A percentile compares a stretch with the other conserved stretches of the same genome.
phyloP scores from a whole-genome alignment of 805 yeast species.

The Ogataea glucozyma region DNA sequence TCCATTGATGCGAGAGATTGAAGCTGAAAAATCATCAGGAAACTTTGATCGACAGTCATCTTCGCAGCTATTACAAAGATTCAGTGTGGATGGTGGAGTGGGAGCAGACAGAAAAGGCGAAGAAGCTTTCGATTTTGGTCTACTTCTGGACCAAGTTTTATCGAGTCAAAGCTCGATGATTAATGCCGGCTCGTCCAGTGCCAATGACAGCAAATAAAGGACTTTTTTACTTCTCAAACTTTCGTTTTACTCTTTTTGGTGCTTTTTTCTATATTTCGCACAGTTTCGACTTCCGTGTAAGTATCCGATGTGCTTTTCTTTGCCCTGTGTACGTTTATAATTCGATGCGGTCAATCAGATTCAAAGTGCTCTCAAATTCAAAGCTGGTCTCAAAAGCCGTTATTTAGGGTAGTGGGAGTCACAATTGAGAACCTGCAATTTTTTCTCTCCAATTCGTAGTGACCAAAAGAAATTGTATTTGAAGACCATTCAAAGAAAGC shows the following conservation, averaged over 20 bases:
- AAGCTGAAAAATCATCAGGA: constrained; percentile 19
- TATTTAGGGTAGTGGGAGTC: too few relatives aligned
- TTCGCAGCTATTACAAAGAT: constrained; percentile 8
- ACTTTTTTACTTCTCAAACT: not conserved
- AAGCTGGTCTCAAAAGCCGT: too few relatives aligned
- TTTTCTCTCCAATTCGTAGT: too few relatives aligned
- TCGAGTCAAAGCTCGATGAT: constrained; percentile 20
- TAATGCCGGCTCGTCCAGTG: constrained; percentile 10
- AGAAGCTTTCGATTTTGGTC: constrained; percentile 19
- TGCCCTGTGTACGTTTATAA: not conserved
- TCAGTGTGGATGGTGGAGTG: constrained; percentile 23
- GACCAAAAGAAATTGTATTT: too few relatives aligned
- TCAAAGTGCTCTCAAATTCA: too few relatives aligned
- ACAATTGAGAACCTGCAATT: too few relatives aligned
- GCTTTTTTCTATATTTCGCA: not conserved
- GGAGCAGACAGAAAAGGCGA: constrained; percentile 15
- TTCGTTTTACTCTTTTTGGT: not conserved
- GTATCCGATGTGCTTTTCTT: not conserved
- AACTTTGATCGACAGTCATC: not conserved
- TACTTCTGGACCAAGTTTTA: constrained; percentile 26
- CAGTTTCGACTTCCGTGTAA: constrained; percentile 4
- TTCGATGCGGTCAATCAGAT: too few relatives aligned
- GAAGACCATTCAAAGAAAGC: too few relatives aligned
- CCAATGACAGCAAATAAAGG: constrained; percentile 1
- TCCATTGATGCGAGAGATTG: constrained; percentile 63